Evolutionary conservation across 192 early-diverging fungal genomes (phyloP).

Genomic region (Podila epigama): DNA sequence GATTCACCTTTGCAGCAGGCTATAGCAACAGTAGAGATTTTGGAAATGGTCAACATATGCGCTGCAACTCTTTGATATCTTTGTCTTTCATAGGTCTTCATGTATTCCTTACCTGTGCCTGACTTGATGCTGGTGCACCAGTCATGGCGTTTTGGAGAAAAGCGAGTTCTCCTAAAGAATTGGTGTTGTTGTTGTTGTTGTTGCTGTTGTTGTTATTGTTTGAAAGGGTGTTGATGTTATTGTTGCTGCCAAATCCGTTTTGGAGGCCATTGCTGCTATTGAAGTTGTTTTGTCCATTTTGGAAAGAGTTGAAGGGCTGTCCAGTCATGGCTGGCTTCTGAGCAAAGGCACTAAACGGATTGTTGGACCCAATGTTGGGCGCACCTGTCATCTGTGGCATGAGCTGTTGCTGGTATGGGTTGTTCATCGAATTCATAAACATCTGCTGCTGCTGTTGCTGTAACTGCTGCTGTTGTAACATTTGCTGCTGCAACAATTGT

Average conservation of each 20-base stretch:
- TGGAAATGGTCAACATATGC: neutral
- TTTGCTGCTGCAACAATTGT: slow-evolving; percentile 32
- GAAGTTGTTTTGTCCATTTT: slow-evolving; percentile 4
- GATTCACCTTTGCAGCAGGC: slow-evolving; percentile 4
- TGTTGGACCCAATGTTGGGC: slow-evolving; percentile 42
- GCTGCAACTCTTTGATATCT: too few relatives aligned
- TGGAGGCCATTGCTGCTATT: slow-evolving; percentile 1
- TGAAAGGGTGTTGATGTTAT: neutral
- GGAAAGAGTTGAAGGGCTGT: neutral
- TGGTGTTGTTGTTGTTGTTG: slow-evolving; percentile 8
- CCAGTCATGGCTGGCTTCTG: slow-evolving; percentile 18
- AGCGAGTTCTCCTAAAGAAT: slow-evolving; percentile 13
- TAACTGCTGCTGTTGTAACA: slow-evolving; percentile 32
- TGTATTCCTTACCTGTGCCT: neutral
- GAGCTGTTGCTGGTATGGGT: slow-evolving; percentile 42
- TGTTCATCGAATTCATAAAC: slow-evolving; percentile 32
- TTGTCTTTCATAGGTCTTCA: too few relatives aligned
- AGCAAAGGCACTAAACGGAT: slow-evolving; percentile 38
- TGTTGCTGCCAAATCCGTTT: too few relatives aligned
- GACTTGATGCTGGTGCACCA: slow-evolving; percentile 9
- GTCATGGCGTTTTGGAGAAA: slow-evolving; percentile 33
- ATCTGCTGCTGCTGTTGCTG: slow-evolving; percentile 29
- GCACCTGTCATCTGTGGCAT: slow-evolving; percentile 30
- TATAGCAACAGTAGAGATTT: neutral
- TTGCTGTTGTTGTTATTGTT: slow-evolving; percentile 4